These are phyloP conservation scores for Dictyostelium discoideum DNA, from an alignment of 78 protist species.

Conservation along the genomic window DNA sequence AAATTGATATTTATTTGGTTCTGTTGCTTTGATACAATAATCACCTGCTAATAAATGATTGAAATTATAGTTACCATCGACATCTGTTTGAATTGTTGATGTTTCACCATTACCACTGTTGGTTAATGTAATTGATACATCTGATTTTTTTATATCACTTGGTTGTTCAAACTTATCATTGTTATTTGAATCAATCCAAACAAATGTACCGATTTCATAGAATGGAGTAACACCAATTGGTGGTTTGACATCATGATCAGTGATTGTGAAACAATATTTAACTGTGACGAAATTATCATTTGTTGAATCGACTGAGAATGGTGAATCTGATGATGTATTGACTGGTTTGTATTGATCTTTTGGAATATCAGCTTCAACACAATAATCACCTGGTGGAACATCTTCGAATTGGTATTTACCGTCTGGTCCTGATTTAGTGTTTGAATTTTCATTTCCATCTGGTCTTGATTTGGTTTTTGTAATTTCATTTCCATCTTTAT, in stretches of 20 bases:
- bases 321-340: background rate
- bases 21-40: background rate
- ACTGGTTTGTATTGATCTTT: background rate
- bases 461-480: background rate
- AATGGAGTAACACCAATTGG: conserved; percentile 1
- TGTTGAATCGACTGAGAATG: background rate
- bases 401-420: conserved; percentile 23
- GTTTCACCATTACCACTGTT: background rate
- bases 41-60: conserved; percentile 19
- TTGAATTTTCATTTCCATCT: background rate
- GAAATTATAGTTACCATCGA: conserved; percentile 11
- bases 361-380: background rate
- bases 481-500: background rate
- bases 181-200: conserved; percentile 17
- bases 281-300: background rate
- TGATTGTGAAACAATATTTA: background rate
- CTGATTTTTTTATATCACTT: background rate
- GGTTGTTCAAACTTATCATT: background rate
- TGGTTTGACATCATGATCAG: background rate
- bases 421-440: conserved; percentile 13
- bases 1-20: conserved; percentile 1
- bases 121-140: background rate
- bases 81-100: background rate
- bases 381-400: conserved; percentile 30
- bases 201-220: background rate